Evolutionary conservation across 257 asterid genomes (phyloP), one percentile per base, ranked within the genome.

Genomic region (Jasminum sambac): DNA sequence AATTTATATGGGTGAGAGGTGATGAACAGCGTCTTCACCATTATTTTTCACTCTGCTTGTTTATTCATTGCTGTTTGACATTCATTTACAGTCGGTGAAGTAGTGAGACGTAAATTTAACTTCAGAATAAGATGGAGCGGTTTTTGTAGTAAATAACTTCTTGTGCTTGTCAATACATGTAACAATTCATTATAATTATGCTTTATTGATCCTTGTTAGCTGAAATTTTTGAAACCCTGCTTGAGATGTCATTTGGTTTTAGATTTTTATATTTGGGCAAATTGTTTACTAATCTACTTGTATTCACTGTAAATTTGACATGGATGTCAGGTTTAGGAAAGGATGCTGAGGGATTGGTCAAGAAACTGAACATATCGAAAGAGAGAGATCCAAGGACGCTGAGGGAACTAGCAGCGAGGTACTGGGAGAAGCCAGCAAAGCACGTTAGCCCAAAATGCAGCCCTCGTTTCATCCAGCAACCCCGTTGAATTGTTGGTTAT

Each of bases 401-500:
- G 0, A 65, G 76, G 42, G 91, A 78, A 26, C 76, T 55, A 19
- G 62, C 81, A n/a, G 48, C 76, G 61, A 85, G 65, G 77, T 70
- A 75, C 69, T 79, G 83, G 85, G 97, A 85, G 86, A 89, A 84
- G 82, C 93, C 94, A 26, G 87, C 88, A 5, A 89, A 85, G 85
- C 58, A 74, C 13, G 79, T 86, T 37, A 80, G 81, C 81, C 83
- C 96, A 5, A 89, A 67, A 63, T 78, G 79, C 93, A 82, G 88
- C 80, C 92, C 96, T 5, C 91, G 96, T 57, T 82, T 73, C 86
- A 92, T 92, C 85, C 97, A 92, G 82, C 98, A 88, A 84, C 97
- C 97, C 6, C 96, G 90, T 69, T 90, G 87, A 88, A 78, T 19
- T 30, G 63, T 23, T 41, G 48, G 48, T 34, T 67, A 48, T 69